phyloP scores from a whole-genome alignment of 2,329 filamentous ascomycete species.

The Fusarium annulatum region DNA sequence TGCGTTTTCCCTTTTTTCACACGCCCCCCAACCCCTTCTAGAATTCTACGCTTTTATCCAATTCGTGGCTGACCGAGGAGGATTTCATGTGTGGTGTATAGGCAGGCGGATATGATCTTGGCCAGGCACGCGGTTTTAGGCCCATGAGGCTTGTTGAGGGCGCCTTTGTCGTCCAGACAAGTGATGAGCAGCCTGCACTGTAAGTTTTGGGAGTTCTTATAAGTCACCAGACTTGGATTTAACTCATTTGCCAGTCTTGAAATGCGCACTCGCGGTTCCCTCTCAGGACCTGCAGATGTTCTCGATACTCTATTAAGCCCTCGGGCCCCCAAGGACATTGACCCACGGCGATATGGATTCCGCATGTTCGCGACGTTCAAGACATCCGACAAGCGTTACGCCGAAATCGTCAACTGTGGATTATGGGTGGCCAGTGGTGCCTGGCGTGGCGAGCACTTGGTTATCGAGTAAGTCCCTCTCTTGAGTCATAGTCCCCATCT shows the following conservation, averaged over 20 bases:
- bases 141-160: conserved; percentile 59
- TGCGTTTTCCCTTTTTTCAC: conserved; percentile 45
- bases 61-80: conserved; percentile 40
- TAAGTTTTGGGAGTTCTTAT: conserved; percentile 38
- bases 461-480: conserved; percentile 56
- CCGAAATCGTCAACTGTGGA: conserved; percentile 60
- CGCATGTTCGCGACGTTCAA: conserved; percentile 62
- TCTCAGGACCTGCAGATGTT: conserved; percentile 58
- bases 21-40: not conserved
- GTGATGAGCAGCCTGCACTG: conserved; percentile 59
- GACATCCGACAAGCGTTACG: conserved; percentile 61
- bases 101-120: conserved; percentile 57
- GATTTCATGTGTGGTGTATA: conserved; percentile 35
- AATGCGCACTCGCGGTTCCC: conserved; percentile 60
- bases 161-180: conserved; percentile 61
- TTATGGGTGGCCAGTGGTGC: conserved; percentile 63
- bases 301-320: conserved; percentile 55
- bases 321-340: conserved; percentile 52
- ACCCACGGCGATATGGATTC: conserved; percentile 59
- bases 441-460: conserved; percentile 57
- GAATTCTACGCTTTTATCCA: conserved; percentile 18
- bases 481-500: conserved; percentile 6
- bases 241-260: conserved; percentile 48
- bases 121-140: conserved; percentile 54
- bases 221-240: not conserved